These are phyloP conservation scores for Phytophthora citricola DNA, from an alignment of 352 stramenopile genomes.

Conservation along the genomic window DNA sequence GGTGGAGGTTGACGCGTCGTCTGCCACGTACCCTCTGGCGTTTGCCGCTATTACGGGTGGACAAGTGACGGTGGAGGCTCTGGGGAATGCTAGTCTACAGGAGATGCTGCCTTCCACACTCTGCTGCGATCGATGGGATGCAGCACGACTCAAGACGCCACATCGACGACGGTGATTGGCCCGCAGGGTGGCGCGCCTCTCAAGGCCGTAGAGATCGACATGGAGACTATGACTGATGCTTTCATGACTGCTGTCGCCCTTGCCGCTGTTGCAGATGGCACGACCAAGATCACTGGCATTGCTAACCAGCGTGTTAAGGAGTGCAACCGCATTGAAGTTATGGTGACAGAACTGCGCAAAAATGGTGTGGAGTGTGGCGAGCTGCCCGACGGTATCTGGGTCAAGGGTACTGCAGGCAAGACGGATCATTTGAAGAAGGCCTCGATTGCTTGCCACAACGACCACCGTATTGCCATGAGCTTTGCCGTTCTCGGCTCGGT, in stretches of 20 bases:
- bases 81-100: constrained; percentile 94
- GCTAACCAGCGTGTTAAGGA: constrained; percentile 99
- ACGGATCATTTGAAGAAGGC: constrained; percentile 60
- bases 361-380: constrained; percentile 89
- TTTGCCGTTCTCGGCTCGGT: constrained; percentile 96
- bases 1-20: constrained; percentile 97
- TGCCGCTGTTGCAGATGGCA: constrained; percentile 94
- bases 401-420: constrained; percentile 68
- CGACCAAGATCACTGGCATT: constrained; percentile 97
- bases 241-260: constrained; percentile 98
- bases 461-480: constrained; percentile 99
- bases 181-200: constrained; percentile 78
- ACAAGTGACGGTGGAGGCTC: constrained; percentile 93
- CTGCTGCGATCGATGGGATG: constrained; percentile 83
- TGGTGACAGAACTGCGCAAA: constrained; percentile 96
- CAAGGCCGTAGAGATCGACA: constrained; percentile 95
- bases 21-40: constrained; percentile 96
- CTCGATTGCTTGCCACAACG: constrained; percentile 93
- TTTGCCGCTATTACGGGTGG: constrained; percentile 97
- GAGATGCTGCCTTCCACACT: constrained; percentile 96
- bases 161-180: constrained; percentile 74
- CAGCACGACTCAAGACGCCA: constrained; percentile 62
- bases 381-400: constrained; percentile 80
- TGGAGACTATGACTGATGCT: constrained; percentile 97
- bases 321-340: constrained; percentile 98